Conservation (phyloP, 129 eudicot genomes). For the Apium graveolens region DNA sequence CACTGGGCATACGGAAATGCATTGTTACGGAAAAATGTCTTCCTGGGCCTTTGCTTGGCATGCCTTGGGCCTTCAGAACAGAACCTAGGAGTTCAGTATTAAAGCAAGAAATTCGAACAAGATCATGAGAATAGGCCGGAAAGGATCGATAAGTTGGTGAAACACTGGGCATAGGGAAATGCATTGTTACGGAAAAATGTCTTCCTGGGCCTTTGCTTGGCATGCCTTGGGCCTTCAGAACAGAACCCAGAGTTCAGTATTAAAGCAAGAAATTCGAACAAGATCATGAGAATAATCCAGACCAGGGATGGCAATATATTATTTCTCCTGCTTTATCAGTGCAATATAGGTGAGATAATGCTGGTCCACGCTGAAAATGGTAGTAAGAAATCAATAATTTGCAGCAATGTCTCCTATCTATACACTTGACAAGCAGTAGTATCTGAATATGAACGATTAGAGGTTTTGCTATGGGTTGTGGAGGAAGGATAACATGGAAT, state of each 20-base stretch:
- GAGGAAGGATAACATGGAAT: background rate
- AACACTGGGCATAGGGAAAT: too few relatives aligned
- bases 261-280: too few relatives aligned
- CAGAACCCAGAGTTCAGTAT: background rate
- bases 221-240: background rate
- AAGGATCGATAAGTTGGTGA: too few relatives aligned
- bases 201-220: background rate
- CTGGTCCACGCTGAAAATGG: background rate
- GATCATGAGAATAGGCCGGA: background rate
- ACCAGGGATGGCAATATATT: background rate
- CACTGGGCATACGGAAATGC: background rate
- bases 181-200: background rate
- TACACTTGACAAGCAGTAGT: background rate
- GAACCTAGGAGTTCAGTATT: background rate
- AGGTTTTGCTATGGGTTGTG: background rate
- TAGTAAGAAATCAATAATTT: background rate
- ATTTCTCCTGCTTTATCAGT: background rate
- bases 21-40: background rate
- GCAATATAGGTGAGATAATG: background rate
- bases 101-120: too few relatives aligned
- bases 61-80: background rate
- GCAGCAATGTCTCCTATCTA: background rate
- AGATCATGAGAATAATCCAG: background rate
- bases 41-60: background rate
- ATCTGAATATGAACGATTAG: too few relatives aligned